A percentile compares a stretch with the other conserved stretches of the same genome.
phyloP scores from a whole-genome alignment of 805 yeast species.

The Lipomyces sp. region DNA sequence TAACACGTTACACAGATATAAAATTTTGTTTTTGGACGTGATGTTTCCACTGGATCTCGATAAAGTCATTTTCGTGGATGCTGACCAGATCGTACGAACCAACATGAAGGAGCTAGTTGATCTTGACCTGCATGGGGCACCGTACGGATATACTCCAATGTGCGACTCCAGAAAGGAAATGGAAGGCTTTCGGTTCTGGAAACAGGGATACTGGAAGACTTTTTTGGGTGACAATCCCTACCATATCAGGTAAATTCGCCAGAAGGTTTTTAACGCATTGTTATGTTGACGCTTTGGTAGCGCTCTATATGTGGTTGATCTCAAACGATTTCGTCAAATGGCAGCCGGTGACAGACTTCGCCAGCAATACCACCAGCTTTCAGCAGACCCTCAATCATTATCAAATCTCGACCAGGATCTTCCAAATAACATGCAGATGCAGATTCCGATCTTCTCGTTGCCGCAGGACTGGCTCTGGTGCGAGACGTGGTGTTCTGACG shows the following conservation, averaged over 20 bases:
- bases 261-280: background rate
- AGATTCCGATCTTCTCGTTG: conserved; percentile 69
- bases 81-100: conserved; percentile 79
- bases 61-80: conserved; percentile 82
- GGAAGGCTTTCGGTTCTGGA: conserved; percentile 92
- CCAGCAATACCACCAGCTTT: conserved; percentile 79
- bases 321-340: conserved; percentile 63
- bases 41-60: conserved; percentile 78
- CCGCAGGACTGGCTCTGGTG: conserved; percentile 92
- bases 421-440: conserved; percentile 81
- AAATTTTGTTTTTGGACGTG: conserved; percentile 83
- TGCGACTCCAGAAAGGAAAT: conserved; percentile 76
- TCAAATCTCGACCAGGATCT: conserved; percentile 89
- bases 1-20: conserved; percentile 50
- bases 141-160: conserved; percentile 89
- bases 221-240: conserved; percentile 65
- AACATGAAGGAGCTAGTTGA: conserved; percentile 72
- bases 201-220: conserved; percentile 85
- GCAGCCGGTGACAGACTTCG: conserved; percentile 82
- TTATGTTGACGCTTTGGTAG: conserved; percentile 46
- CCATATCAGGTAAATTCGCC: conserved; percentile 54
- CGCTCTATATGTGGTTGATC: conserved; percentile 82
- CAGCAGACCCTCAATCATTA: conserved; percentile 78
- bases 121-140: conserved; percentile 74
- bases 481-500: conserved; percentile 87